A percentile compares a stretch with the other conserved stretches of the same genome.
phyloP scores from a whole-genome alignment of 1,139 yeast genomes.

The Barnettozyma hawaiiensis region DNA sequence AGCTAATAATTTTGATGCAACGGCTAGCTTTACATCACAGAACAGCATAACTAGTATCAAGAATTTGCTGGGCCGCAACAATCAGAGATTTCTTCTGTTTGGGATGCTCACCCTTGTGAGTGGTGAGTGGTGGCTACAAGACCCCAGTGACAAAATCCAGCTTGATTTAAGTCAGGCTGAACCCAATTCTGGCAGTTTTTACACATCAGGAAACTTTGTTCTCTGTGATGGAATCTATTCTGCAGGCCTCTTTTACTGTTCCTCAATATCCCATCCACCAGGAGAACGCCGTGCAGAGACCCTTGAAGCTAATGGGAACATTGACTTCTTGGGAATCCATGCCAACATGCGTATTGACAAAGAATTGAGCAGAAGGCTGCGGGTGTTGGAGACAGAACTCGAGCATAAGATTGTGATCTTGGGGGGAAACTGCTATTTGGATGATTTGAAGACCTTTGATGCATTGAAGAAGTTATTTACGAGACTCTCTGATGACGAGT shows the following conservation, averaged over 20 bases:
- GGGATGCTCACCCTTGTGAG: constrained; percentile 66
- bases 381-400: constrained; percentile 50
- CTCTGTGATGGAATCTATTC: constrained; percentile 83
- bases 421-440: constrained; percentile 71
- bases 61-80: constrained; percentile 80
- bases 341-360: constrained; percentile 52
- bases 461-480: constrained; percentile 56
- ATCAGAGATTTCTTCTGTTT: constrained; percentile 65
- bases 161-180: constrained; percentile 61
- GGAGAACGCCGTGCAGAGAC: constrained; percentile 68
- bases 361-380: constrained; percentile 49
- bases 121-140: constrained; percentile 76
- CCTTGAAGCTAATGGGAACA: constrained; percentile 65
- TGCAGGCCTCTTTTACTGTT: constrained; percentile 62
- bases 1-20: constrained; percentile 30
- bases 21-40: constrained; percentile 27
- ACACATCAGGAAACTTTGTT: constrained; percentile 73
- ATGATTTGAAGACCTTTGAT: constrained; percentile 50
- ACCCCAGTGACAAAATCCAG: constrained; percentile 64
- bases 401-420: constrained; percentile 60
- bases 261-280: constrained; percentile 82
- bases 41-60: constrained; percentile 70
- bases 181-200: constrained; percentile 64
- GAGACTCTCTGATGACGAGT: constrained; percentile 38
- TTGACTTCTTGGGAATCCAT: constrained; percentile 75